Conservation (phyloP, 164 flowering plant genomes). For the Liquidambar formosana region DNA sequence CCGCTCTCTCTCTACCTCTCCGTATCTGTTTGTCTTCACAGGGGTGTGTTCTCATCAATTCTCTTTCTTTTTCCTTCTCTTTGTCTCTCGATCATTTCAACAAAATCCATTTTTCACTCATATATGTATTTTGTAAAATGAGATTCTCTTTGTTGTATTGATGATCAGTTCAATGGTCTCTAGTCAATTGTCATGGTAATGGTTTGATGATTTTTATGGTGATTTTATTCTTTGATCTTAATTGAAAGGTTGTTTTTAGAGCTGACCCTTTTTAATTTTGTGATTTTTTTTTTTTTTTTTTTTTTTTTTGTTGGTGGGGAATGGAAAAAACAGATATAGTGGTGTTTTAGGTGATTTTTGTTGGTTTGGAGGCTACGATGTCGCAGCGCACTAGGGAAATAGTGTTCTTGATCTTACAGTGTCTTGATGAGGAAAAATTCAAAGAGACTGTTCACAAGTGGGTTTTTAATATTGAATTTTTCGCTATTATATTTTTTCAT, state of each 20-base stretch:
- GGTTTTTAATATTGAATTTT: too few relatives aligned
- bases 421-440: slow-evolving; percentile 82
- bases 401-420: slow-evolving; percentile 75
- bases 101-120: slow-evolving; percentile 8
- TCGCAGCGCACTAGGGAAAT: slow-evolving; percentile 80
- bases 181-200: slow-evolving; percentile 18
- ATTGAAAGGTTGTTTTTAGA: background rate
- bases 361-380: slow-evolving; percentile 34
- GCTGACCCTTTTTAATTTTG: background rate
- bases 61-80: too few relatives aligned
- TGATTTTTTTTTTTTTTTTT: slow-evolving; percentile 14
- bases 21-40: too few relatives aligned
- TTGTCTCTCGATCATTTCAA: slow-evolving; percentile 22
- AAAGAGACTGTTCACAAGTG: too few relatives aligned
- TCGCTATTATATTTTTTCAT: background rate
- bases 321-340: slow-evolving; percentile 46
- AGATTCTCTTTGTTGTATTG: background rate
- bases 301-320: too few relatives aligned
- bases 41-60: too few relatives aligned
- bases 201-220: slow-evolving; percentile 1
- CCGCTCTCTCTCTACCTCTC: too few relatives aligned
- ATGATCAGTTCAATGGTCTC: slow-evolving; percentile 16
- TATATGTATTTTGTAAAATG: background rate
- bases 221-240: background rate
- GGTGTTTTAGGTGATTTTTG: slow-evolving; percentile 14